These are phyloP conservation scores for Saposhnikovia divaricata DNA, from an alignment of 129 eudicot species.

Conservation along the genomic window DNA sequence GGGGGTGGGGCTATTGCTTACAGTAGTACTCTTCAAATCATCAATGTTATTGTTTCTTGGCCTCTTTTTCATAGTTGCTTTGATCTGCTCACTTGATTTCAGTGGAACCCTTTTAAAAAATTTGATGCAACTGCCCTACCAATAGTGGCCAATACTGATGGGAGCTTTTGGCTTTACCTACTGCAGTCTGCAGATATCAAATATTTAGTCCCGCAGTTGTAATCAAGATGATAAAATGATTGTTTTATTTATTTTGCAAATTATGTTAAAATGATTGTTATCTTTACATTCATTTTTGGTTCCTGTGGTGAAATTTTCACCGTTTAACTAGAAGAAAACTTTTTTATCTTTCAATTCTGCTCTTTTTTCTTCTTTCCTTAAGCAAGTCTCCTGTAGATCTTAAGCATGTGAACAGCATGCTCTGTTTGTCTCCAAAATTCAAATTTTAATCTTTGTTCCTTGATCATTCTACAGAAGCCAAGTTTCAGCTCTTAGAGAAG, in stretches of 20 bases:
- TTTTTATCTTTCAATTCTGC: background rate
- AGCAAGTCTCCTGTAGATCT: background rate
- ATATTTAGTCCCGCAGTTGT: background rate
- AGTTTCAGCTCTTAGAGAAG: conserved; percentile 63
- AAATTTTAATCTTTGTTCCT: background rate
- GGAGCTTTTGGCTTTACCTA: conserved; percentile 1
- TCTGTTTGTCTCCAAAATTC: background rate
- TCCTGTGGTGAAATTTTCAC: background rate
- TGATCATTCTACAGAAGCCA: conserved; percentile 43
- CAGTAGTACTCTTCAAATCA: conserved; percentile 1
- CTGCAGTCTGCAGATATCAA: background rate
- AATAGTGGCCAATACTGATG: background rate
- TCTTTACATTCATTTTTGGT: background rate
- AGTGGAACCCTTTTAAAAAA: conserved; percentile 18
- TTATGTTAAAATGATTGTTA: background rate
- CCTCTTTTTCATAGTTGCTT: background rate
- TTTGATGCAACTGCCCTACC: conserved; percentile 13
- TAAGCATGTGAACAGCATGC: background rate
- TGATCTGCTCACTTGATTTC: conserved; percentile 1
- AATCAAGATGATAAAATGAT: background rate
- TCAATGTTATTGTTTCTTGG: conserved; percentile 5
- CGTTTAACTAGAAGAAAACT: background rate
- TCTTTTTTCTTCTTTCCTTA: background rate
- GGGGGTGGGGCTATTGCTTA: conserved; percentile 17
- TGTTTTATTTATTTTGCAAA: no score